phyloP scores from a whole-genome alignment of 2,329 filamentous ascomycete genomes.

The Clonostachys rosea region DNA sequence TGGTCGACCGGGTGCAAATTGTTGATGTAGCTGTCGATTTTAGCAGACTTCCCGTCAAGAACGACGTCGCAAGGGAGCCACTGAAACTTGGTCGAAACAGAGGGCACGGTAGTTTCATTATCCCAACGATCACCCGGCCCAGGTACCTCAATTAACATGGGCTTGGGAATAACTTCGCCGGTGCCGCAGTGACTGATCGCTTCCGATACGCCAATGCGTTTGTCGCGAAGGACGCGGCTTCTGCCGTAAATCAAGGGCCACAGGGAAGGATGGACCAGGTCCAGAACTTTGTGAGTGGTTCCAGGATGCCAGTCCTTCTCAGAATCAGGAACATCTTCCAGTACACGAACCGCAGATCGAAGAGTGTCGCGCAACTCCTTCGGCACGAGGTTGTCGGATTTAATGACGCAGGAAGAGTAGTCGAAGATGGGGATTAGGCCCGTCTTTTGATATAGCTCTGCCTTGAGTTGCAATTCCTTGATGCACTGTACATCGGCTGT shows the following conservation, averaged over 20 bases:
- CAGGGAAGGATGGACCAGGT: slow-evolving; percentile 61
- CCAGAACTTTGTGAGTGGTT: slow-evolving; percentile 49
- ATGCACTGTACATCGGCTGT: slow-evolving; percentile 14
- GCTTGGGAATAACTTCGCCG: slow-evolving; percentile 18
- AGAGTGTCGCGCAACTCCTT: slow-evolving; percentile 24
- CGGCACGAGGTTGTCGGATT: slow-evolving; percentile 23
- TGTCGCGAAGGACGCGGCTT: slow-evolving; percentile 24
- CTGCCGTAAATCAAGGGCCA: slow-evolving; percentile 54
- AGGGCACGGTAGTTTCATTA: background rate
- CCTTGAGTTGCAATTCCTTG: slow-evolving; percentile 23
- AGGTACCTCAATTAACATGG: background rate
- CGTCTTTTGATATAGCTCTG: slow-evolving; percentile 21
- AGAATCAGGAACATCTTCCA: slow-evolving; percentile 45
- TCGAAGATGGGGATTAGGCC: slow-evolving; percentile 25
- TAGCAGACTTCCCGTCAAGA: slow-evolving; percentile 26
- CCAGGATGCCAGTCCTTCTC: slow-evolving; percentile 58
- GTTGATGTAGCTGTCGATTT: slow-evolving; percentile 47
- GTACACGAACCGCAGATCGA: slow-evolving; percentile 28
- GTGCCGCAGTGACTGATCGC: slow-evolving; percentile 25
- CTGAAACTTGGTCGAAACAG: slow-evolving; percentile 25
- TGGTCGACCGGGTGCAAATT: slow-evolving; percentile 41
- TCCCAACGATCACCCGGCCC: background rate
- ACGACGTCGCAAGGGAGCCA: slow-evolving; percentile 46
- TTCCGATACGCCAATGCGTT: slow-evolving; percentile 25
- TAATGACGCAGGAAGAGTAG: slow-evolving; percentile 20